Percentiles rank a stretch among this genome's conserved stretches.
These are phyloP conservation scores for Erodium maritimum DNA, from an alignment of 345 rosid genomes.

Conservation along the genomic window DNA sequence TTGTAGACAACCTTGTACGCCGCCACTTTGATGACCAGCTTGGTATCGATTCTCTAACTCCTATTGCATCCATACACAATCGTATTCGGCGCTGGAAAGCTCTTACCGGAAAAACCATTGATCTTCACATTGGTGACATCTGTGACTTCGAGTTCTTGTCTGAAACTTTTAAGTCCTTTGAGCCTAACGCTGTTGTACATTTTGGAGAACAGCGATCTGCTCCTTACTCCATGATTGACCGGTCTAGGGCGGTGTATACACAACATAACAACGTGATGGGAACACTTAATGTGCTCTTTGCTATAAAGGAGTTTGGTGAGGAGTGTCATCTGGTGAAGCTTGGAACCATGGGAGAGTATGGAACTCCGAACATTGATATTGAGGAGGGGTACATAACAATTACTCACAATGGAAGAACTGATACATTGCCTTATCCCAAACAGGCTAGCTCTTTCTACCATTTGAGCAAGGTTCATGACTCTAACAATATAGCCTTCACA, in stretches of 20 bases:
- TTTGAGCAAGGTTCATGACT: slow-evolving; percentile 95
- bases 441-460: slow-evolving; percentile 99
- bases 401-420: slow-evolving; percentile 84
- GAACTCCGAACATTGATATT: slow-evolving; percentile 97
- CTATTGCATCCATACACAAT: slow-evolving; percentile 71
- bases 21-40: slow-evolving; percentile 91
- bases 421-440: slow-evolving; percentile 91
- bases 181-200: slow-evolving; percentile 91
- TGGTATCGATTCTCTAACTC: slow-evolving; percentile 81
- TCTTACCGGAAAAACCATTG: slow-evolving; percentile 71
- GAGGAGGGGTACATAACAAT: slow-evolving; percentile 96
- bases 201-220: slow-evolving; percentile 96
- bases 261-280: slow-evolving; percentile 95
- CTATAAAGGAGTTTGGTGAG: slow-evolving; percentile 80
- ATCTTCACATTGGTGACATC: slow-evolving; percentile 71
- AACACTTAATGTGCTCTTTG: slow-evolving; percentile 86
- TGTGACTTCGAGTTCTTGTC: slow-evolving; percentile 91
- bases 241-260: slow-evolving; percentile 80
- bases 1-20: slow-evolving; percentile 74
- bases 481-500: slow-evolving; percentile 53
- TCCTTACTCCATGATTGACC: slow-evolving; percentile 95
- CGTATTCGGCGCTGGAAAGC: slow-evolving; percentile 80
- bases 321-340: slow-evolving; percentile 91
- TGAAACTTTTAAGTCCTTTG: slow-evolving; percentile 66
- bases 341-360: slow-evolving; percentile 98